Evolutionary conservation across 2,329 filamentous ascomycete genomes (phyloP).

Genomic region (Plectosphaerella sp.): DNA sequence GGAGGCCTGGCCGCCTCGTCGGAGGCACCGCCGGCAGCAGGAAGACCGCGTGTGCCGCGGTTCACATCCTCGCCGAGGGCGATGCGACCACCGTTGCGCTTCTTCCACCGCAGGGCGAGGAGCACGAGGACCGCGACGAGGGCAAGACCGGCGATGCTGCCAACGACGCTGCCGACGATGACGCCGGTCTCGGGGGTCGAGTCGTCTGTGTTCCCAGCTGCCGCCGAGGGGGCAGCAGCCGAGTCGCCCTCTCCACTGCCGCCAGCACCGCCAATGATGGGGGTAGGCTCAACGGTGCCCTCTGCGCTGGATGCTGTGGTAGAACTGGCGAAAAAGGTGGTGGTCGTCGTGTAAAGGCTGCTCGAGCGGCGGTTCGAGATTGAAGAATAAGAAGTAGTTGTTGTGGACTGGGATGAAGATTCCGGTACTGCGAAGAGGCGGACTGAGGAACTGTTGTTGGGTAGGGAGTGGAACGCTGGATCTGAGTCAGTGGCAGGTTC

Average conservation of each 20-base stretch:
- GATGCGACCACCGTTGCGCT: conserved; percentile 37
- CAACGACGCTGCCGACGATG: conserved; percentile 53
- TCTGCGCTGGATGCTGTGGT: background rate
- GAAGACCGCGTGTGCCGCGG: conserved; percentile 22
- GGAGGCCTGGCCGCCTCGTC: conserved; percentile 11
- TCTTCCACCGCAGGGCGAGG: conserved; percentile 52
- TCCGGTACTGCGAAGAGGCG: background rate
- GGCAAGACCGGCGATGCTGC: conserved; percentile 53
- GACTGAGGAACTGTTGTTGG: background rate
- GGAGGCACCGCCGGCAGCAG: conserved; percentile 15
- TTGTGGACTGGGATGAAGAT: background rate
- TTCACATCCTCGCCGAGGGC: conserved; percentile 36
- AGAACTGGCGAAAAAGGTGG: background rate
- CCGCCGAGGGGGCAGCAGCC: no score
- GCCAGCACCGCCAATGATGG: background rate
- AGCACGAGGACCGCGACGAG: conserved; percentile 51
- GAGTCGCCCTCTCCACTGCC: background rate
- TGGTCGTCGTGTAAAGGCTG: background rate
- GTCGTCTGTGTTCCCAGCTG: conserved; percentile 2
- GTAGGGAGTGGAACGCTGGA: background rate
- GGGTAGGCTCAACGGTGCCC: background rate
- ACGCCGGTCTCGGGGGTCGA: conserved; percentile 12
- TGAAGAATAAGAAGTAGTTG: background rate
- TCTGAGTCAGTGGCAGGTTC: background rate
- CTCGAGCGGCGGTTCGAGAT: background rate